Conservation (phyloP, 2,329 filamentous ascomycete genomes). For the Talaromyces sp. region DNA sequence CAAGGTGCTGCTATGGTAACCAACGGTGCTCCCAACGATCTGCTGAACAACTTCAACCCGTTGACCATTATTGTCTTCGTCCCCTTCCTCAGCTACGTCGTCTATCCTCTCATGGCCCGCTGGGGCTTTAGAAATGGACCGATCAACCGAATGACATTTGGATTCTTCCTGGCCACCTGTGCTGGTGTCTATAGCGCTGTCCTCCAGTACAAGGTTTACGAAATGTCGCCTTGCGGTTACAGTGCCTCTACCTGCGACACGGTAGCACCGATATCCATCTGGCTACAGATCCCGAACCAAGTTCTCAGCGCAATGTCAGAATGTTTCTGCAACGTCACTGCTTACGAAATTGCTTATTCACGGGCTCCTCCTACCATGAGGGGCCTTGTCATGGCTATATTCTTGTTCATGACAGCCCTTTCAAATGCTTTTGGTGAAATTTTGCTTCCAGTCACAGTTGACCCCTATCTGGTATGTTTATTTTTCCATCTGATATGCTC, state of each 20-base stretch:
- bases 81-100: constrained; percentile 45
- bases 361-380: constrained; percentile 74
- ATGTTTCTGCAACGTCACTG: constrained; percentile 56
- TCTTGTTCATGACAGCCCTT: constrained; percentile 56
- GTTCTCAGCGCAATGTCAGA: constrained; percentile 54
- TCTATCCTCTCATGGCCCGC: constrained; percentile 45
- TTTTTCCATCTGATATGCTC: constrained; percentile 30
- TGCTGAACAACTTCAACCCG: constrained; percentile 49
- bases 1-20: constrained; percentile 47
- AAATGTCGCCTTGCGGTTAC: constrained; percentile 41
- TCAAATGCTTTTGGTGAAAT: constrained; percentile 45
- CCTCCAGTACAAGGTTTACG: constrained; percentile 45
- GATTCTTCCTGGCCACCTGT: constrained; percentile 47
- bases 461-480: constrained; percentile 37
- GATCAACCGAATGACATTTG: constrained; percentile 48
- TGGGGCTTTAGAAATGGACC: constrained; percentile 44
- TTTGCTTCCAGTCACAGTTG: constrained; percentile 40
- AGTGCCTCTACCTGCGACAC: constrained; percentile 34
- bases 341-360: constrained; percentile 71
- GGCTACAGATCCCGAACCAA: constrained; percentile 48
- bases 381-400: constrained; percentile 21
- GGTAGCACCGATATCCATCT: constrained; percentile 40
- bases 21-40: constrained; percentile 49
- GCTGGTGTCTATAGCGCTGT: constrained; percentile 36
- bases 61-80: constrained; percentile 45